Percentiles rank a stretch among this genome's conserved stretches.
Evolutionary conservation across 495 filamentous ascomycete species (phyloP).

Genomic region (Bombardia bombarda): DNA sequence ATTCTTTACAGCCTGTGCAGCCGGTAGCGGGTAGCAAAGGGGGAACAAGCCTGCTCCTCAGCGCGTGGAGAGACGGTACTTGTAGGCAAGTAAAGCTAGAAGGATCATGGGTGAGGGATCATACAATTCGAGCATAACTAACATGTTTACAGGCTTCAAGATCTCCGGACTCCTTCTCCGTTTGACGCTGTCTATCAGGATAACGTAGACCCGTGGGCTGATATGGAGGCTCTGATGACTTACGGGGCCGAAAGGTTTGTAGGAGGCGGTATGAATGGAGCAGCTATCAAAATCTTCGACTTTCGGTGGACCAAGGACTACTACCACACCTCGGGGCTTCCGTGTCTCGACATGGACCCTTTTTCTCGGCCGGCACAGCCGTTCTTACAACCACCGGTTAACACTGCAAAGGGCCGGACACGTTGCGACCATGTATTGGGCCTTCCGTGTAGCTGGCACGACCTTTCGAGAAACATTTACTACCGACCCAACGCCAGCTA

Average conservation of each 20-base stretch:
- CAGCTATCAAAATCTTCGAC: slow-evolving; percentile 38
- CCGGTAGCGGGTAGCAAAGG: slow-evolving; percentile 15
- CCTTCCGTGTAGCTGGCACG: slow-evolving; percentile 33
- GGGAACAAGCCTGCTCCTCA: slow-evolving; percentile 31
- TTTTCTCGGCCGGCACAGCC: slow-evolving; percentile 29
- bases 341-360: slow-evolving; percentile 24
- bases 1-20: slow-evolving; percentile 31
- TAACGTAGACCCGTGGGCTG: slow-evolving; percentile 31
- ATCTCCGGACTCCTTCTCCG: slow-evolving; percentile 29
- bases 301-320: slow-evolving; percentile 38
- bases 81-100: too few relatives aligned
- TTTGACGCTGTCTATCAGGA: slow-evolving; percentile 36
- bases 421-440: slow-evolving; percentile 22
- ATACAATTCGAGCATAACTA: neutral
- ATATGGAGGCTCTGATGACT: slow-evolving; percentile 31
- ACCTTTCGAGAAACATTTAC: slow-evolving; percentile 27
- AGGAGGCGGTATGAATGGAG: slow-evolving; percentile 24
- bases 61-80: slow-evolving; percentile 39
- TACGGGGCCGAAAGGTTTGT: slow-evolving; percentile 37
- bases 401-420: neutral
- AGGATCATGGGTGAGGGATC: neutral
- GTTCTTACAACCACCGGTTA: slow-evolving; percentile 13
- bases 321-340: slow-evolving; percentile 32
- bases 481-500: slow-evolving; percentile 37
- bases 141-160: slow-evolving; percentile 36